Percentiles rank a stretch among this genome's conserved stretches.
These are phyloP conservation scores for Trametes coccinea DNA, from an alignment of 768 basidiomycete species.

Conservation along the genomic window DNA sequence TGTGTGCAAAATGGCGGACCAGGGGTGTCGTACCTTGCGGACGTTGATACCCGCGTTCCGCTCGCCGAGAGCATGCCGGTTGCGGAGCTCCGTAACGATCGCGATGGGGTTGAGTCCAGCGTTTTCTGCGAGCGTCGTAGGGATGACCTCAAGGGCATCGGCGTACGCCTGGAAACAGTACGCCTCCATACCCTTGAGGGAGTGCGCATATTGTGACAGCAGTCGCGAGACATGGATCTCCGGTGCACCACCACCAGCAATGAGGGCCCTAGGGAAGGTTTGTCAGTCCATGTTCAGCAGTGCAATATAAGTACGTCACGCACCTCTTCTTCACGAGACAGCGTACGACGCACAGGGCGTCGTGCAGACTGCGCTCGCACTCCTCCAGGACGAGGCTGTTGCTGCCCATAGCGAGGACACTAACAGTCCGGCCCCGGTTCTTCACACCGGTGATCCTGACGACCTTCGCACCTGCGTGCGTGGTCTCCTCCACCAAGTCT, in stretches of 20 bases:
- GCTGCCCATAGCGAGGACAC: conserved; percentile 91
- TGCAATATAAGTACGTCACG: conserved; percentile 20
- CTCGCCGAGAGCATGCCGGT: conserved; percentile 95
- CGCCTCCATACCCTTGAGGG: conserved; percentile 96
- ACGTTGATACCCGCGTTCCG: conserved; percentile 97
- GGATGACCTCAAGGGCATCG: conserved; percentile 96
- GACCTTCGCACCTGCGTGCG: conserved; percentile 81
- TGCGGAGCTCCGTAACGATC: conserved; percentile 96
- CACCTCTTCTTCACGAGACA: conserved; percentile 98
- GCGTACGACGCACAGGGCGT: conserved; percentile 97
- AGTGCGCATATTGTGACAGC: conserved; percentile 87
- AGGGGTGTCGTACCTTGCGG: conserved; percentile 66
- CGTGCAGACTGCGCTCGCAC: conserved; percentile 95
- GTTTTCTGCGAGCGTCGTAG: conserved; percentile 96
- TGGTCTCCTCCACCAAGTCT: conserved; percentile 90
- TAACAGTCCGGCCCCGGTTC: conserved; percentile 92
- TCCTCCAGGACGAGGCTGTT: conserved; percentile 95
- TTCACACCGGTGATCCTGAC: conserved; percentile 94
- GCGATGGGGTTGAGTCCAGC: conserved; percentile 97
- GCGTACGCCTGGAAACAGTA: conserved; percentile 99
- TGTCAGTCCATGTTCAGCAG: background rate
- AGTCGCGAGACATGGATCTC: conserved; percentile 96
- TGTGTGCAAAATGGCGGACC: background rate
- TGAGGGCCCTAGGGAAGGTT: conserved; percentile 63
- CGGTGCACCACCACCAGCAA: conserved; percentile 95